phyloP scores from a whole-genome alignment of 805 yeast genomes.

The Wickerhamomyces canadensis region DNA sequence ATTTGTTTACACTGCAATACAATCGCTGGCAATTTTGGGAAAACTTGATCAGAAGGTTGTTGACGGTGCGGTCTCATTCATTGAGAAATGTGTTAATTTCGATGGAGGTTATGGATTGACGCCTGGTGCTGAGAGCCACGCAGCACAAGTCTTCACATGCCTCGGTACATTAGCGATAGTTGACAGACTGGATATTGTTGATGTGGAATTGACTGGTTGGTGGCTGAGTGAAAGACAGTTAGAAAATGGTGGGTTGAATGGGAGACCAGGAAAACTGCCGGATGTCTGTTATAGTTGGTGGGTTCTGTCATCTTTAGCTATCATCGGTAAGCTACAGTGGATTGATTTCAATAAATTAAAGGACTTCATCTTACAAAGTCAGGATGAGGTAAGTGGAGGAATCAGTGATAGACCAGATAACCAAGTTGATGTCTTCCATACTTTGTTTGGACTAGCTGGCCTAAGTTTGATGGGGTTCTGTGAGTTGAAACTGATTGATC shows the following conservation, averaged over 20 bases:
- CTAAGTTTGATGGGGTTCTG: constrained; percentile 67
- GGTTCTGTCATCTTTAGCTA: constrained; percentile 75
- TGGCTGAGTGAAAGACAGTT: constrained; percentile 94
- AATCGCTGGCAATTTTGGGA: constrained; percentile 65
- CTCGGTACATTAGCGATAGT: constrained; percentile 74
- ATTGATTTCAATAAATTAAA: constrained; percentile 61
- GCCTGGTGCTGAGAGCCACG: constrained; percentile 94
- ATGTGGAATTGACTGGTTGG: constrained; percentile 52
- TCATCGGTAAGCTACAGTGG: constrained; percentile 66
- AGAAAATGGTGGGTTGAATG: constrained; percentile 84
- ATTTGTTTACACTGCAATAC: constrained; percentile 79
- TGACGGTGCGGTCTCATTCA: constrained; percentile 60
- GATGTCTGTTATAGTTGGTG: constrained; percentile 99
- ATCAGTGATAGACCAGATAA: constrained; percentile 89
- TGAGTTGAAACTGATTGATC: constrained; percentile 62
- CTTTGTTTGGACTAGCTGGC: constrained; percentile 86
- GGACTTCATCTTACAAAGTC: constrained; percentile 67
- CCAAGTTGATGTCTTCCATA: constrained; percentile 90
- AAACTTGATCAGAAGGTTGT: constrained; percentile 49
- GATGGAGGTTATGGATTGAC: constrained; percentile 94
- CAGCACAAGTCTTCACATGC: constrained; percentile 88
- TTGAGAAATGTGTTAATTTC: constrained; percentile 71
- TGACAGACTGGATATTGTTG: constrained; percentile 43
- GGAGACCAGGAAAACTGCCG: constrained; percentile 91
- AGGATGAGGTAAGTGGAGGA: constrained; percentile 79